phyloP scores from a whole-genome alignment of 305 asterid species.

The Solanum chacoense region DNA sequence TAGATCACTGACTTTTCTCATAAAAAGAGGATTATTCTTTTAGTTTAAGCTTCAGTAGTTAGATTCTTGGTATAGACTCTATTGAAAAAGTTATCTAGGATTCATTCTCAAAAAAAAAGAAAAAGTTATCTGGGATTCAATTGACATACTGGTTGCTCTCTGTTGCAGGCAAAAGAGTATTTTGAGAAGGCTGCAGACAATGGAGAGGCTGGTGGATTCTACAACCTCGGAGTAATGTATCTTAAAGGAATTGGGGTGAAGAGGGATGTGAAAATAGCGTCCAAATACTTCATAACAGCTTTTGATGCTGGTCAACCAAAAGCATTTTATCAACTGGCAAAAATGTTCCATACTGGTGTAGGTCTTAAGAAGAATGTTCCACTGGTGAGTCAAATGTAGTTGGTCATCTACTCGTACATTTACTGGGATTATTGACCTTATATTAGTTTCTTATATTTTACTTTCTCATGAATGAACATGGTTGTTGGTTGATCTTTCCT shows the following conservation, averaged over 20 bases:
- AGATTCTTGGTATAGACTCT: neutral
- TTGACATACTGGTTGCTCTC: constrained; percentile 3
- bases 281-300: constrained; percentile 28
- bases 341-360: constrained; percentile 91
- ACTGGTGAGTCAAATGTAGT: constrained; percentile 34
- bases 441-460: neutral
- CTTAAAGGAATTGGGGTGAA: constrained; percentile 84
- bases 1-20: neutral
- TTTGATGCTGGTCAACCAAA: constrained; percentile 73
- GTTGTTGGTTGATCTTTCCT: neutral
- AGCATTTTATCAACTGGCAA: constrained; percentile 76
- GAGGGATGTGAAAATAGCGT: constrained; percentile 55
- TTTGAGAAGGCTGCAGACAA: constrained; percentile 79
- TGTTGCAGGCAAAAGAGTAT: constrained; percentile 73
- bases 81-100: neutral
- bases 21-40: neutral
- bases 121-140: neutral
- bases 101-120: too few species aligned
- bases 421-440: neutral
- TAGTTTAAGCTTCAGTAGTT: neutral
- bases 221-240: constrained; percentile 90
- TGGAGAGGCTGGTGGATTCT: constrained; percentile 52
- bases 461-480: neutral
- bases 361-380: constrained; percentile 73
- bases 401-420: neutral